Percentiles rank a stretch among this genome's conserved stretches.
These are phyloP conservation scores for Elaphomyces granulatus DNA, from an alignment of 495 filamentous ascomycete genomes.

Conservation along the genomic window DNA sequence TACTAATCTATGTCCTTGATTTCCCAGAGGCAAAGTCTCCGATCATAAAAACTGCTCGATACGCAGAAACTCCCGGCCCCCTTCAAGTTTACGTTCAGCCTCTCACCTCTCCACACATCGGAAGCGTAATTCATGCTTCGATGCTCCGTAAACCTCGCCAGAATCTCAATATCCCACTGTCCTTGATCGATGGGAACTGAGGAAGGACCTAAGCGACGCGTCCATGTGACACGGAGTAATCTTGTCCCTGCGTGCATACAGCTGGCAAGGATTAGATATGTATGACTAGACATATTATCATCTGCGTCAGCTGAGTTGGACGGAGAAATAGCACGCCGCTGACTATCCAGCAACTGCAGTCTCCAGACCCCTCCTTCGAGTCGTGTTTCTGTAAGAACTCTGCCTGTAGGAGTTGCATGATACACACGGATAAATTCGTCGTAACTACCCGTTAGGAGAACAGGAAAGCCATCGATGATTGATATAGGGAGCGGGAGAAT, in stretches of 20 bases:
- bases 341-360: slow-evolving; percentile 46
- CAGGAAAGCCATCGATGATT: slow-evolving; percentile 21
- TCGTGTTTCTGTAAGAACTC: slow-evolving; percentile 42
- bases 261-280: slow-evolving; percentile 57
- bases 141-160: slow-evolving; percentile 72
- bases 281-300: too few species aligned
- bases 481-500: slow-evolving; percentile 50
- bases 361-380: slow-evolving; percentile 89
- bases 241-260: slow-evolving; percentile 85
- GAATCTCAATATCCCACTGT: slow-evolving; percentile 47
- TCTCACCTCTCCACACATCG: slow-evolving; percentile 43
- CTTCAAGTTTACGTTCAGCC: slow-evolving; percentile 1
- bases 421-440: slow-evolving; percentile 72
- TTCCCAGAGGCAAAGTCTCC: slow-evolving; percentile 65
- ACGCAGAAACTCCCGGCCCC: slow-evolving; percentile 33
- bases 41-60: slow-evolving; percentile 87
- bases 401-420: slow-evolving; percentile 22
- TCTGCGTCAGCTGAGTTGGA: too few species aligned
- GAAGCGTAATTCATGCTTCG: slow-evolving; percentile 94
- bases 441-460: slow-evolving; percentile 80
- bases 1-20: too few species aligned
- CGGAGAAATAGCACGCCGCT: too few species aligned
- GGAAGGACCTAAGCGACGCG: slow-evolving; percentile 1
- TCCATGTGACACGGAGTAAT: slow-evolving; percentile 41
- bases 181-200: slow-evolving; percentile 12